These are phyloP conservation scores for Colletotrichum chlorophyti DNA, from an alignment of 2,329 filamentous ascomycete genomes.

Conservation along the genomic window DNA sequence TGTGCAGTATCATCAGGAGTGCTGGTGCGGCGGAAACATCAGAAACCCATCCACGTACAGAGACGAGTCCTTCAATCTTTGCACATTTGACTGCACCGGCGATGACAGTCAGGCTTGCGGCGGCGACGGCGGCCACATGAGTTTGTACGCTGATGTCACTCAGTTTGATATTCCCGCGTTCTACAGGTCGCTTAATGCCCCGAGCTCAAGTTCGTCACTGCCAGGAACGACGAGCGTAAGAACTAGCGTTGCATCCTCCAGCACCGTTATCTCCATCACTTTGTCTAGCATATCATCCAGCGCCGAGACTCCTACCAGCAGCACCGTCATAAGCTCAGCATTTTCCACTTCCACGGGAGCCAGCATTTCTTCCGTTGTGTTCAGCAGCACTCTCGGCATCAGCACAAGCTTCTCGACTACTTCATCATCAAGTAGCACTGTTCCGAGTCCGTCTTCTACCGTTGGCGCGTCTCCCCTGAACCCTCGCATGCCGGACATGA, in stretches of 20 bases:
- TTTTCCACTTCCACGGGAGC: neutral
- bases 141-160: slow-evolving; percentile 38
- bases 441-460: slow-evolving; percentile 15
- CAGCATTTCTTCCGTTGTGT: slow-evolving; percentile 10
- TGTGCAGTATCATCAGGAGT: slow-evolving; percentile 40
- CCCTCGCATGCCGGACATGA: slow-evolving; percentile 19
- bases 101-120: slow-evolving; percentile 38
- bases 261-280: slow-evolving; percentile 4
- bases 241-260: slow-evolving; percentile 17
- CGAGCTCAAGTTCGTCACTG: slow-evolving; percentile 14
- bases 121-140: slow-evolving; percentile 40
- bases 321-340: neutral
- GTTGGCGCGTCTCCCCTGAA: slow-evolving; percentile 25
- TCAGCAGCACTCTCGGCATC: slow-evolving; percentile 18
- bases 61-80: slow-evolving; percentile 34
- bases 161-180: slow-evolving; percentile 35
- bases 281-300: neutral
- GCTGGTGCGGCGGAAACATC: slow-evolving; percentile 38
- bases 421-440: slow-evolving; percentile 9
- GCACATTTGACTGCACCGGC: slow-evolving; percentile 38
- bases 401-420: slow-evolving; percentile 18
- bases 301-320: neutral
- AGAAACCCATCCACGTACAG: slow-evolving; percentile 34
- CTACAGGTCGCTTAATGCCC: slow-evolving; percentile 21
- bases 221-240: slow-evolving; percentile 6